Conservation (phyloP, 257 asterid genomes). For the Solanum appendiculatum region DNA sequence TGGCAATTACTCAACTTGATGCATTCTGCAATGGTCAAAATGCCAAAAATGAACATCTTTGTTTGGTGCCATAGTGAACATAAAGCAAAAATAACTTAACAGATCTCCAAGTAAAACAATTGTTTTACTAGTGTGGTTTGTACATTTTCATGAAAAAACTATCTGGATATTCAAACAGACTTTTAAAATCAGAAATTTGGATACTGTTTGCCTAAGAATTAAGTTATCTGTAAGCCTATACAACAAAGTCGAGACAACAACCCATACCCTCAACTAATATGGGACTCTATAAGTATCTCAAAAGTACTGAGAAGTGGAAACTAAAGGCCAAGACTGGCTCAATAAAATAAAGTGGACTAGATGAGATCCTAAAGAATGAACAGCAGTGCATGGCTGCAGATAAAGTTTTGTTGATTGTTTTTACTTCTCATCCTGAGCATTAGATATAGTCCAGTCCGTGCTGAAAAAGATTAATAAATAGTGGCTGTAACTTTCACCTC, state of each 20-base stretch:
- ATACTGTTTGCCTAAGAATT: neutral
- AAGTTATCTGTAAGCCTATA: neutral
- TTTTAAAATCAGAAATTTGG: neutral
- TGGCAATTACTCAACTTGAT: constrained; percentile 72
- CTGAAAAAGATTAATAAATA: neutral
- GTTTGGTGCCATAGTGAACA: neutral
- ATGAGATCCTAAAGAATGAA: neutral
- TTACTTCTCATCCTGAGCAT: neutral
- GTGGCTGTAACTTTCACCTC: neutral
- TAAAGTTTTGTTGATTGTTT: neutral
- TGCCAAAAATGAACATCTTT: constrained; percentile 5
- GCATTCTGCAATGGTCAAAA: constrained; percentile 57
- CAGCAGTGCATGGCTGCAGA: neutral
- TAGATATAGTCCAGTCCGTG: neutral
- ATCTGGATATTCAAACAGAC: neutral
- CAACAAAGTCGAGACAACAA: neutral
- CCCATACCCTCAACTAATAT: neutral
- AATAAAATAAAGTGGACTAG: neutral
- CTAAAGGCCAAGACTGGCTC: neutral
- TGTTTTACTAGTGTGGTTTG: neutral
- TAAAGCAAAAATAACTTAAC: neutral
- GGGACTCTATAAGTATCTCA: neutral
- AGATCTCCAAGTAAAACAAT: neutral
- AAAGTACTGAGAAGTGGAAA: neutral
- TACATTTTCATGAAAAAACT: neutral